A percentile compares a stretch with the other conserved stretches of the same genome.
Conservation (phyloP, 1,284 basidiomycete genomes). For the Boletus smithii region DNA sequence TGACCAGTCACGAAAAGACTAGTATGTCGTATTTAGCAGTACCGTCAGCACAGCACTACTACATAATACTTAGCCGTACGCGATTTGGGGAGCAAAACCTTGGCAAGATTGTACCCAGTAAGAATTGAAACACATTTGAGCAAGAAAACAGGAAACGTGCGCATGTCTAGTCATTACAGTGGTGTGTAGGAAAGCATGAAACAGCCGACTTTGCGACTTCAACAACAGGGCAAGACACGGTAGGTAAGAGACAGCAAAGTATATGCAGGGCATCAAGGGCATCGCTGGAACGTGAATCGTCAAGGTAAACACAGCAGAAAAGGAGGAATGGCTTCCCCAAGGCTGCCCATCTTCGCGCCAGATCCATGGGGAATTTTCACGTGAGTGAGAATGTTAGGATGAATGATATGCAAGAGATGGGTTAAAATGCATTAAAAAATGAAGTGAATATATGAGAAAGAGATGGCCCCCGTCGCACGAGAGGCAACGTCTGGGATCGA, state of each 20-base stretch:
- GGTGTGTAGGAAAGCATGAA: conserved; percentile 26
- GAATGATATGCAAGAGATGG: conserved; percentile 35
- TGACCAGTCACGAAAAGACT: conserved; percentile 6
- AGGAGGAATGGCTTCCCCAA: conserved; percentile 12
- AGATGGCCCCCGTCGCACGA: conserved; percentile 6
- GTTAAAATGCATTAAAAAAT: conserved; percentile 30
- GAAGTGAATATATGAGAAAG: conserved; percentile 14
- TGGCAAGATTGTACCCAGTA: conserved; percentile 14
- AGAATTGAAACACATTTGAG: conserved; percentile 29
- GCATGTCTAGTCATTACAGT: conserved; percentile 71
- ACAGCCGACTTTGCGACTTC: conserved; percentile 22
- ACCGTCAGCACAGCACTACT: conserved; percentile 8
- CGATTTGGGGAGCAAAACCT: conserved; percentile 12
- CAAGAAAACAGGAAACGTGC: conserved; percentile 36
- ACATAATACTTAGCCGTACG: conserved; percentile 13
- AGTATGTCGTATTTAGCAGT: conserved; percentile 21
- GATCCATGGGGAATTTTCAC: conserved; percentile 19
- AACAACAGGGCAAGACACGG: conserved; percentile 22
- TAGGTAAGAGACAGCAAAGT: conserved; percentile 25
- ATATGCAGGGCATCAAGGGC: conserved; percentile 27
- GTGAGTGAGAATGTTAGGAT: conserved; percentile 25
- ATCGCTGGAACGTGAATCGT: conserved; percentile 26
- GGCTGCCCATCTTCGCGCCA: conserved; percentile 10
- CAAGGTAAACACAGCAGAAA: conserved; percentile 26
- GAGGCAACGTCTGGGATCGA: conserved; percentile 4